Evolutionary conservation across 352 stramenopile species (phyloP).

Genomic region (Phytopythium mirpurense): DNA sequence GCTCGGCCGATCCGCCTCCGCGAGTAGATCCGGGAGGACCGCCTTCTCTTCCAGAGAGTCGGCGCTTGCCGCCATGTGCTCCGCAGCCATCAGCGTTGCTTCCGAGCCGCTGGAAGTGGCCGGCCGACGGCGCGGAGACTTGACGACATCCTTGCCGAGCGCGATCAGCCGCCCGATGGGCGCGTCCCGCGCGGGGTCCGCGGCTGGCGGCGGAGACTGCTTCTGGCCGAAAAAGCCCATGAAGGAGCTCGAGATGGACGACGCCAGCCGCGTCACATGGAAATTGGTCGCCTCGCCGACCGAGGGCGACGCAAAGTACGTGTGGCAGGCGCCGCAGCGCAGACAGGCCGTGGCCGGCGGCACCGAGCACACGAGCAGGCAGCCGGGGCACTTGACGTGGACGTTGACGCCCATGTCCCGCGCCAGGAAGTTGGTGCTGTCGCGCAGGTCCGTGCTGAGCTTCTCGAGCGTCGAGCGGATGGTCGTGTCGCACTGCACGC

Average conservation of each 20-base stretch:
- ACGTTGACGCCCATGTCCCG: constrained; percentile 83
- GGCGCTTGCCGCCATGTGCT: constrained; percentile 2
- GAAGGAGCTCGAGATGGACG: constrained; percentile 75
- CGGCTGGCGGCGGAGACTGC: constrained; percentile 14
- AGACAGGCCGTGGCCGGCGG: constrained; percentile 71
- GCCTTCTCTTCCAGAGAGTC: background rate
- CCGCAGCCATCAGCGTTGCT: constrained; percentile 3
- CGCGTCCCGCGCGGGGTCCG: constrained; percentile 34
- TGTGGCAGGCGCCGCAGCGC: constrained; percentile 73
- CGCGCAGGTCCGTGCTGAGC: constrained; percentile 59
- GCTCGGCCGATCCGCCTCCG: too few species aligned
- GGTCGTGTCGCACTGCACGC: constrained; percentile 68
- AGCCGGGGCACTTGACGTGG: constrained; percentile 79
- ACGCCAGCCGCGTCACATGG: constrained; percentile 70
- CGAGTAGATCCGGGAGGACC: too few species aligned
- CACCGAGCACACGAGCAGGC: constrained; percentile 64
- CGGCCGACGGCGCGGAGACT: constrained; percentile 16
- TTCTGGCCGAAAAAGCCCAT: constrained; percentile 59
- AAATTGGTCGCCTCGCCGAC: constrained; percentile 83
- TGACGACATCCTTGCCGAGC: constrained; percentile 43
- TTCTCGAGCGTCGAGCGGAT: constrained; percentile 76
- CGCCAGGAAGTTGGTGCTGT: constrained; percentile 78
- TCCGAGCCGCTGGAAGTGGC: constrained; percentile 1
- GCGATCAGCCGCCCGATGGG: constrained; percentile 60
- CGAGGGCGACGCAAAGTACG: constrained; percentile 76